A percentile compares a stretch with the other conserved stretches of the same genome.
Conservation (phyloP, 805 yeast genomes). For the Saturnispora quitensis region DNA sequence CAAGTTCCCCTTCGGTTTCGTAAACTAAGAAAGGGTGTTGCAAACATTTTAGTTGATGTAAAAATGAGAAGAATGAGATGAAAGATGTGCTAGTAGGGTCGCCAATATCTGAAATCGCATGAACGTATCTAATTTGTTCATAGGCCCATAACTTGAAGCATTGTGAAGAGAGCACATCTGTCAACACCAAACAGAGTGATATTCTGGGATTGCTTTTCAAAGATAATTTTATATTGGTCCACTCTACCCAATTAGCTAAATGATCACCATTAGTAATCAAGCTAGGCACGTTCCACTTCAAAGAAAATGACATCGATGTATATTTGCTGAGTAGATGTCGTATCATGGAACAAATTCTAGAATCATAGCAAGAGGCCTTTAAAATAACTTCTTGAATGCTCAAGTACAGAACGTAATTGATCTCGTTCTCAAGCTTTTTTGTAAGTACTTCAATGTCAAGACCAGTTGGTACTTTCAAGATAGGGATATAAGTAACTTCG, state of each 20-base stretch:
- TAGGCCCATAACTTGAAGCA: not conserved
- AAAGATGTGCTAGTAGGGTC: no score
- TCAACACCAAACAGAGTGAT: not conserved
- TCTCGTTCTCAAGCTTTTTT: constrained; percentile 37
- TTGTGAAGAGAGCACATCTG: not conserved
- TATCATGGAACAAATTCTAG: not conserved
- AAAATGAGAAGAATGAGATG: not conserved
- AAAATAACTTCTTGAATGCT: constrained; percentile 45
- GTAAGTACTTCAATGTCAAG: not conserved
- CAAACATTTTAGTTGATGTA: constrained; percentile 1
- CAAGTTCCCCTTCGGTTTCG: not conserved
- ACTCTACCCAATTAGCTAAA: not conserved
- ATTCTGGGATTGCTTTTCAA: not conserved
- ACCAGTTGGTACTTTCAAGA: not conserved
- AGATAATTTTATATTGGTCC: not conserved
- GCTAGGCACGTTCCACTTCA: not conserved
- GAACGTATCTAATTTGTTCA: constrained; percentile 1
- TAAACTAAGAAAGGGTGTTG: not conserved
- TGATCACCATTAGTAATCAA: not conserved
- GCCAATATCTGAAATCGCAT: not conserved
- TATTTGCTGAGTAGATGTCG: not conserved
- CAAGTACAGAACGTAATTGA: constrained; percentile 47
- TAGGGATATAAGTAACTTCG: not conserved
- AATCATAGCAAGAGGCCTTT: constrained; percentile 41
- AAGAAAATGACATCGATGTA: not conserved